Evolutionary conservation across 164 flowering plant genomes (phyloP).

Genomic region (Chimonanthus salicifolius): DNA sequence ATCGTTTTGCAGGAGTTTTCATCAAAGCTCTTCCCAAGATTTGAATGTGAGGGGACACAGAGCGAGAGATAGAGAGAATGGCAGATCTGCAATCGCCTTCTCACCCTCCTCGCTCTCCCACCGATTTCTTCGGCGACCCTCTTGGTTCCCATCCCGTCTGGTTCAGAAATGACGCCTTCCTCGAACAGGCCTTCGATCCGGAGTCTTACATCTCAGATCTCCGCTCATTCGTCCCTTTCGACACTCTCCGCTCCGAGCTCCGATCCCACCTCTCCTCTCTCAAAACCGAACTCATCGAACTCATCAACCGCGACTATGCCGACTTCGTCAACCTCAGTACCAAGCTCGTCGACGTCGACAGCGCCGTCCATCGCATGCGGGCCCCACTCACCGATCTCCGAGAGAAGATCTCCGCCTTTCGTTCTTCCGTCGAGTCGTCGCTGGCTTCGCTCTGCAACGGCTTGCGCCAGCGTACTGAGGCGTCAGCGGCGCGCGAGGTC

Average conservation of each 20-base stretch:
- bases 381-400: constrained; percentile 77
- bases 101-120: constrained; percentile 10
- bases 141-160: constrained; percentile 70
- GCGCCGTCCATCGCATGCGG: constrained; percentile 79
- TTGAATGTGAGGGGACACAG: background rate
- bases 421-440: constrained; percentile 21
- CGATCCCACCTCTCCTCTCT: constrained; percentile 69
- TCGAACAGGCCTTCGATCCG: constrained; percentile 57
- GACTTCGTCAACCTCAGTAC: constrained; percentile 93
- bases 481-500: constrained; percentile 66
- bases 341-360: constrained; percentile 87
- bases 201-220: constrained; percentile 87
- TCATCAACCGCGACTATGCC: constrained; percentile 86
- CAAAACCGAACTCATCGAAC: constrained; percentile 78
- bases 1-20: too few species aligned
- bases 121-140: constrained; percentile 83
- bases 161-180: constrained; percentile 71
- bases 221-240: constrained; percentile 91
- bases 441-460: constrained; percentile 43
- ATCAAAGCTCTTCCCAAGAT: too few species aligned
- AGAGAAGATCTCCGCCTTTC: constrained; percentile 54
- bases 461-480: constrained; percentile 67
- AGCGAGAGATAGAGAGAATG: background rate
- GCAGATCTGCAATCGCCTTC: constrained; percentile 6
- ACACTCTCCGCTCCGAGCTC: constrained; percentile 85